A percentile compares a stretch with the other conserved stretches of the same genome.
phyloP scores from a whole-genome alignment of 371 early-diverging fungal species.

The Umbelopsis sp. region DNA sequence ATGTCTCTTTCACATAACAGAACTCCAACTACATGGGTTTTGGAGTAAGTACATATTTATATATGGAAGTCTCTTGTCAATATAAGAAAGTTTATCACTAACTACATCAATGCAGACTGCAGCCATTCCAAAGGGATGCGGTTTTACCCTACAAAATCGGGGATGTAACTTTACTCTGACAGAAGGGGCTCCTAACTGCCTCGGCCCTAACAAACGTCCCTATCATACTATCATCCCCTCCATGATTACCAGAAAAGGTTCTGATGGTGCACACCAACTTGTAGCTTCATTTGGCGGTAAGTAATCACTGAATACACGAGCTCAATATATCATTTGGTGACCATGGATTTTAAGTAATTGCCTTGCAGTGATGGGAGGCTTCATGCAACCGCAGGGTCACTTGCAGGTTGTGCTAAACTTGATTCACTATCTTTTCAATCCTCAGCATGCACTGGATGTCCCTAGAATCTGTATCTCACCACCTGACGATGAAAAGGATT shows the following conservation, averaged over 20 bases:
- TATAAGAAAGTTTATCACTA: not conserved
- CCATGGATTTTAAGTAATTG: not conserved
- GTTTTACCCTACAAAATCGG: slow-evolving; percentile 78
- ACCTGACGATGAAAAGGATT: slow-evolving; percentile 22
- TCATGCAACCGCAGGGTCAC: slow-evolving; percentile 87
- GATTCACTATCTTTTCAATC: slow-evolving; percentile 57
- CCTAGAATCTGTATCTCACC: slow-evolving; percentile 66
- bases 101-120: not conserved
- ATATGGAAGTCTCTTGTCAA: not conserved
- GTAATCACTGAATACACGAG: slow-evolving; percentile 4
- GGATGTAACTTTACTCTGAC: slow-evolving; percentile 72
- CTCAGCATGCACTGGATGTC: slow-evolving; percentile 75
- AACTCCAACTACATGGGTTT: slow-evolving; percentile 17
- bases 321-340: slow-evolving; percentile 7
- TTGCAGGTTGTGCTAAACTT: slow-evolving; percentile 78
- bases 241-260: slow-evolving; percentile 55
- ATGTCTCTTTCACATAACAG: not conserved
- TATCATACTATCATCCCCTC: slow-evolving; percentile 87
- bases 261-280: slow-evolving; percentile 38
- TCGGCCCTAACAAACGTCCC: slow-evolving; percentile 79
- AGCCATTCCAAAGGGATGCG: slow-evolving; percentile 64
- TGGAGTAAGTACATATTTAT: slow-evolving; percentile 1
- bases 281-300: slow-evolving; percentile 59
- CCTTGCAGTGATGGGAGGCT: slow-evolving; percentile 52
- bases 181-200: slow-evolving; percentile 65